Conservation (phyloP, 371 early-diverging fungal genomes). For the Umbelopsis sp. region DNA sequence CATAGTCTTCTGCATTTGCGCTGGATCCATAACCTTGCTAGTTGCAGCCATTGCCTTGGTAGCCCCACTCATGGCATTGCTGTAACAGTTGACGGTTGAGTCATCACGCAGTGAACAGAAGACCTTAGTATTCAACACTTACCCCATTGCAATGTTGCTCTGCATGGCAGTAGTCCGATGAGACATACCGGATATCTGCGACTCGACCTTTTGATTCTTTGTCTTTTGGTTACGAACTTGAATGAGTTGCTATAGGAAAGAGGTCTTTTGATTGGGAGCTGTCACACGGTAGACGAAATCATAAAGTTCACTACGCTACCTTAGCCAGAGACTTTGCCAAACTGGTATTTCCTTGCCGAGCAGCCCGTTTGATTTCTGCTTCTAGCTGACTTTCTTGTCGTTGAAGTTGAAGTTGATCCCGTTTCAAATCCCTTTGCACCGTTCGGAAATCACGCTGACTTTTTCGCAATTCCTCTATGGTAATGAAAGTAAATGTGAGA, state of each 20-base stretch:
- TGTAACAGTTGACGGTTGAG: background rate
- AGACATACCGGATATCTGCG: conserved; percentile 19
- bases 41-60: conserved; percentile 33
- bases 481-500: background rate
- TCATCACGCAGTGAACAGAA: background rate
- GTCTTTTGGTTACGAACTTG: conserved; percentile 26
- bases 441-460: conserved; percentile 29
- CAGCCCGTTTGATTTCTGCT: conserved; percentile 33
- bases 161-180: conserved; percentile 29
- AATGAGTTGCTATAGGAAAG: conserved; percentile 34
- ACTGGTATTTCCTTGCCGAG: conserved; percentile 26
- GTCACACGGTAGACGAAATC: background rate
- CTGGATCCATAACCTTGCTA: conserved; percentile 22
- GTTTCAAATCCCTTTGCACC: conserved; percentile 26
- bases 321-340: conserved; percentile 23
- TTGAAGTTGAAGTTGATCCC: conserved; percentile 29
- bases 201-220: conserved; percentile 26
- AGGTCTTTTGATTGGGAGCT: background rate
- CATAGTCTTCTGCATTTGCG: conserved; percentile 30
- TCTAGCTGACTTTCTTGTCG: conserved; percentile 36
- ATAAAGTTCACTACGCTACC: background rate
- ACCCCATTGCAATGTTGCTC: conserved; percentile 21
- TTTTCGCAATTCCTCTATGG: conserved; percentile 26
- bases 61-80: conserved; percentile 29
- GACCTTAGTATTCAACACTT: background rate